phyloP scores from a whole-genome alignment of 805 yeast species.

The Suhomyces prunicola region DNA sequence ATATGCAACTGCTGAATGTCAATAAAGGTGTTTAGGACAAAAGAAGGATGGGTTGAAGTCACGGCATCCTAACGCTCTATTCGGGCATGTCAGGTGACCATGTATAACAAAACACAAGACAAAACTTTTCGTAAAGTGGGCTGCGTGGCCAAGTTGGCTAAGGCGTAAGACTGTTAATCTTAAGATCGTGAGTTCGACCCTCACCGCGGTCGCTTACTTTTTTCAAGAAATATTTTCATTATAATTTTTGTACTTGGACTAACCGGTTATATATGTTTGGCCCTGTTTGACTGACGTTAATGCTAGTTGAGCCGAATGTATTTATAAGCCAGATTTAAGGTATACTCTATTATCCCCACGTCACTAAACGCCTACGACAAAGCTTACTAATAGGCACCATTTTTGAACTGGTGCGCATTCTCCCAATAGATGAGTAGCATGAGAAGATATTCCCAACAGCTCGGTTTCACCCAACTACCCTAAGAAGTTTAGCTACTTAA shows the following conservation, averaged over 20 bases:
- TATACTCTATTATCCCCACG: background rate
- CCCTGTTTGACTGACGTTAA: too few species aligned
- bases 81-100: too few species aligned
- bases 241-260: background rate
- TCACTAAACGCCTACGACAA: background rate
- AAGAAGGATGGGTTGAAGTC: too few species aligned
- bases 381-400: background rate
- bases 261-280: background rate
- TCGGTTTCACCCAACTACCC: background rate
- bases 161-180: conserved; percentile 9
- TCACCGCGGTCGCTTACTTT: conserved; percentile 6
- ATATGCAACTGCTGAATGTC: too few species aligned
- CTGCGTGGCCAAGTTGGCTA: conserved; percentile 8
- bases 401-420: background rate
- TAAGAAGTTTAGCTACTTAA: background rate
- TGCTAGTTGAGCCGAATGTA: background rate
- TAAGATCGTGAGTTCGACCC: conserved; percentile 8
- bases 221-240: too few species aligned
- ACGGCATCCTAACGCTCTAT: too few species aligned
- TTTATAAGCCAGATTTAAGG: background rate
- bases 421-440: background rate
- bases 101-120: background rate
- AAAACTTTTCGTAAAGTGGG: background rate
- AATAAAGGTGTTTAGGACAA: too few species aligned
- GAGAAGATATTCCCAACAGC: background rate